A percentile compares a stretch with the other conserved stretches of the same genome.
Conservation (phyloP, 805 yeast species). For the Monosporozyma aquatica region DNA sequence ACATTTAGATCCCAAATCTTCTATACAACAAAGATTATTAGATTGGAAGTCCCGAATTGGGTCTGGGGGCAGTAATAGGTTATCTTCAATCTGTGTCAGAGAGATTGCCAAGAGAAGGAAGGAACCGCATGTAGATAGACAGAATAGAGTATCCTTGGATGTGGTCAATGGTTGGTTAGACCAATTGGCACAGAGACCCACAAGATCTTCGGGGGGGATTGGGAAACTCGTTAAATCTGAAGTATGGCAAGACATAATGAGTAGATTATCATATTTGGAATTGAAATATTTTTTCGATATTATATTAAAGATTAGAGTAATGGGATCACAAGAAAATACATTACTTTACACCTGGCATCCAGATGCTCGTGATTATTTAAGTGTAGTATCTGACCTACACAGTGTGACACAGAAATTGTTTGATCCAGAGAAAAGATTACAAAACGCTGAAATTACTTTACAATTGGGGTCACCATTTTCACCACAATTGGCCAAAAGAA, state of each 20-base stretch:
- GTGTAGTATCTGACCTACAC: slow-evolving; percentile 56
- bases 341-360: slow-evolving; percentile 66
- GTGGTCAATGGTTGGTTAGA: slow-evolving; percentile 43
- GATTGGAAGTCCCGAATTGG: slow-evolving; percentile 40
- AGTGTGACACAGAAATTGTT: slow-evolving; percentile 49
- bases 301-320: slow-evolving; percentile 47
- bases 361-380: slow-evolving; percentile 56
- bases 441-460: slow-evolving; percentile 31
- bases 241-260: slow-evolving; percentile 42
- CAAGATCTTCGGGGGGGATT: slow-evolving; percentile 13
- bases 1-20: slow-evolving; percentile 50
- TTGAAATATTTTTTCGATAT: slow-evolving; percentile 61
- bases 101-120: slow-evolving; percentile 39
- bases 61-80: slow-evolving; percentile 34
- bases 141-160: slow-evolving; percentile 35
- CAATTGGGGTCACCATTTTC: slow-evolving; percentile 41
- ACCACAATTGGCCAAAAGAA: slow-evolving; percentile 65
- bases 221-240: slow-evolving; percentile 21
- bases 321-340: slow-evolving; percentile 47
- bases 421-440: slow-evolving; percentile 40
- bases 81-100: slow-evolving; percentile 41
- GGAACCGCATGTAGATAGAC: slow-evolving; percentile 27
- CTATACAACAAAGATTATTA: slow-evolving; percentile 43
- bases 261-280: slow-evolving; percentile 50
- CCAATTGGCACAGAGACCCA: slow-evolving; percentile 29